Conservation (phyloP, 2,329 filamentous ascomycete species). For the Phaeosphaeria sp. region DNA sequence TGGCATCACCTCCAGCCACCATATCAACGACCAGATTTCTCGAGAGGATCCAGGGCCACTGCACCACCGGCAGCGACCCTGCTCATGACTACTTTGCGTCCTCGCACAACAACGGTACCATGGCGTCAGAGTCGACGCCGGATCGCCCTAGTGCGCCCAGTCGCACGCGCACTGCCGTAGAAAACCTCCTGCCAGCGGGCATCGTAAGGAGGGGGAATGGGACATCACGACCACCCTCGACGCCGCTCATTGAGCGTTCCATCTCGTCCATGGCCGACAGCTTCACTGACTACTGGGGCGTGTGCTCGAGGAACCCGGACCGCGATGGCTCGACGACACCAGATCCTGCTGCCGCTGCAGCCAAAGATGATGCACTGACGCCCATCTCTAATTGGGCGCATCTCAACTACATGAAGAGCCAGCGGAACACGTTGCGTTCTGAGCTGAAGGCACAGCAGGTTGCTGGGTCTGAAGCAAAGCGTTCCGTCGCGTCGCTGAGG, state of each 20-base stretch:
- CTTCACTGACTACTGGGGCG: conserved; percentile 39
- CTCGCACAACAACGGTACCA: conserved; percentile 4
- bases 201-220: conserved; percentile 31
- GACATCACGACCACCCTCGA: conserved; percentile 25
- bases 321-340: conserved; percentile 16
- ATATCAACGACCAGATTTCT: neutral
- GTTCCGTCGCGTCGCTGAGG: conserved; percentile 43
- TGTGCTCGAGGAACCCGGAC: conserved; percentile 19
- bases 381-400: conserved; percentile 48
- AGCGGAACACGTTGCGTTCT: conserved; percentile 40
- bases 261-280: conserved; percentile 45
- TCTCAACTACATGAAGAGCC: conserved; percentile 44
- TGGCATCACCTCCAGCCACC: neutral
- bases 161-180: conserved; percentile 32
- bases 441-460: conserved; percentile 43
- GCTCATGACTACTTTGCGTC: neutral
- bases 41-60: neutral
- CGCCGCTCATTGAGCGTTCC: conserved; percentile 39
- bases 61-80: neutral
- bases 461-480: conserved; percentile 43
- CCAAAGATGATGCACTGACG: conserved; percentile 30
- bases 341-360: conserved; percentile 6
- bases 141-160: conserved; percentile 23
- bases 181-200: conserved; percentile 37
- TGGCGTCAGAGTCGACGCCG: conserved; percentile 15